Conservation (phyloP, 2,329 filamentous ascomycete genomes). For the Bipolaris victoriae region DNA sequence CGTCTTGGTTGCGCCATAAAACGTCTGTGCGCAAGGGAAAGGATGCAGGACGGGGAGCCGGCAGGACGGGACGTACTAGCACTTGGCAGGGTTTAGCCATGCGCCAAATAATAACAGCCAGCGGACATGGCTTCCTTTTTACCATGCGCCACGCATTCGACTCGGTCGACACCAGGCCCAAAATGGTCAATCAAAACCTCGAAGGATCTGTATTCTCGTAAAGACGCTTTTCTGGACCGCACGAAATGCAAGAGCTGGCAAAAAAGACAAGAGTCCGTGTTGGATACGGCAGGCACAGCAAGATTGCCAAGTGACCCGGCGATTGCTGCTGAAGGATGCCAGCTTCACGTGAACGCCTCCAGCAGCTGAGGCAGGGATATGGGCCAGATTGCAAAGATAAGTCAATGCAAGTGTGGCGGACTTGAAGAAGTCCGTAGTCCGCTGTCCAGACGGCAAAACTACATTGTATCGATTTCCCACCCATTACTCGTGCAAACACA, state of each 20-base stretch:
- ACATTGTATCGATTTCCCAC: neutral
- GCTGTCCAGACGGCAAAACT: too few relatives aligned
- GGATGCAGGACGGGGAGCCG: constrained; percentile 9
- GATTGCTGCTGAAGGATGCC: neutral
- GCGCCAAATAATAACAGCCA: constrained; percentile 8
- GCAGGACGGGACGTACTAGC: constrained; percentile 1
- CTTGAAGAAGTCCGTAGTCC: neutral
- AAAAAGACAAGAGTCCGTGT: neutral
- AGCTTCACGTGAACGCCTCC: neutral
- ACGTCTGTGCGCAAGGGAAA: neutral
- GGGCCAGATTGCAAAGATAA: neutral
- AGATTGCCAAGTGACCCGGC: neutral
- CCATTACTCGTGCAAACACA: constrained; percentile 5
- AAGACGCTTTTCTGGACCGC: neutral
- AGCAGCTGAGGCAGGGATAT: neutral
- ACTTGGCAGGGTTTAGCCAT: constrained; percentile 4
- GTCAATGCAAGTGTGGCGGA: neutral
- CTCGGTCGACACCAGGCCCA: neutral
- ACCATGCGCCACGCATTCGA: constrained; percentile 1
- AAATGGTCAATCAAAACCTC: neutral
- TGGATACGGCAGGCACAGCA: neutral
- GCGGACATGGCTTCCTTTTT: constrained; percentile 4
- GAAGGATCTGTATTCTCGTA: constrained; percentile 6
- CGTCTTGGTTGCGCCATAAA: neutral
- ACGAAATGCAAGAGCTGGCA: neutral